phyloP scores from a whole-genome alignment of 1,139 yeast species.

The Nakaseomyces sp. region DNA sequence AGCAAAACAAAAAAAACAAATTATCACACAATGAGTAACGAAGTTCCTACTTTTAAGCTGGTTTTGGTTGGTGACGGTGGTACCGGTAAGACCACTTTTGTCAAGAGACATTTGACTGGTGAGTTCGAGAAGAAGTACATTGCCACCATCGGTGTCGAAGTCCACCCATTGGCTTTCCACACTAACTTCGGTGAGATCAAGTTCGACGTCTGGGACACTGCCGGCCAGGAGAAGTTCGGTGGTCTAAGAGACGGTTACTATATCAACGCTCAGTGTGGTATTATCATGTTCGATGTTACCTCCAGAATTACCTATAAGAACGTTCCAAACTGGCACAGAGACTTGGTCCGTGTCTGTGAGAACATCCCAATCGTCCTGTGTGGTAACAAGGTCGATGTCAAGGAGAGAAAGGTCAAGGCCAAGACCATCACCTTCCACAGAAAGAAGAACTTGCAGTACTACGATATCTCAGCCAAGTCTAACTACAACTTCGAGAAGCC shows the following conservation, averaged over 20 bases:
- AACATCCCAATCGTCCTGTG: conserved; percentile 97
- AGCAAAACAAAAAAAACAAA: not conserved
- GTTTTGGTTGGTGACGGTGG: conserved; percentile 99
- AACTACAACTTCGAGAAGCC: conserved; percentile 99
- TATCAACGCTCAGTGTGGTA: conserved; percentile 99
- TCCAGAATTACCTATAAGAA: conserved; percentile 99
- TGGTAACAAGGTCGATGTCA: conserved; percentile 99
- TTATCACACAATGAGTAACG: conserved; percentile 23
- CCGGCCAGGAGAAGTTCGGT: conserved; percentile 99
- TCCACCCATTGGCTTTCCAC: conserved; percentile 96
- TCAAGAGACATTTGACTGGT: conserved; percentile 99
- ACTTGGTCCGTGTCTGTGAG: conserved; percentile 98
- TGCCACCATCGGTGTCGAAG: conserved; percentile 99
- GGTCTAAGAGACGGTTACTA: conserved; percentile 99
- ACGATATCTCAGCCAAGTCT: conserved; percentile 98
- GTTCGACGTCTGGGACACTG: conserved; percentile 99
- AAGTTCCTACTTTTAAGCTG: conserved; percentile 96
- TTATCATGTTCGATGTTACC: conserved; percentile 99
- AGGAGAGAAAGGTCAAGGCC: conserved; percentile 99
- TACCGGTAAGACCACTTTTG: conserved; percentile 99
- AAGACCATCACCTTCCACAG: conserved; percentile 99
- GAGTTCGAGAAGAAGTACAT: conserved; percentile 98
- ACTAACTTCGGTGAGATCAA: conserved; percentile 98
- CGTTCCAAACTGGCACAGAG: conserved; percentile 99
- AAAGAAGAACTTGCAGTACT: conserved; percentile 99